Base-by-base conservation (phyloP, 495 filamentous ascomycete genomes). In the Talaromyces thailandensis region DNA sequence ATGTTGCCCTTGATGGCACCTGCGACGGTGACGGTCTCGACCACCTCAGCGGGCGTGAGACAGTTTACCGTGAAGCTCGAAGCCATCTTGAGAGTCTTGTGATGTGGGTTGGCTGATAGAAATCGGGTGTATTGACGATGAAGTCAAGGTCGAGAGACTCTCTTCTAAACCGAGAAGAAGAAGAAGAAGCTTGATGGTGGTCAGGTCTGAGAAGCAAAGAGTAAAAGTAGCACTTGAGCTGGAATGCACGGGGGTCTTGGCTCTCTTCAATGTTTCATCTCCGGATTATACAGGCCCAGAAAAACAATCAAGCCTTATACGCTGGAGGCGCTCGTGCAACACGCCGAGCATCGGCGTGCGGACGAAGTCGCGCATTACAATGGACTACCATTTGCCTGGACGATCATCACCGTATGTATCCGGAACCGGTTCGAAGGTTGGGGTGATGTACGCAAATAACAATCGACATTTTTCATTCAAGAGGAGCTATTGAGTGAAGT, bases 1-100 rank as follows among this genome's bases (percentile, higher is more conserved):
- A 80, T 83, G 55, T 78, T 74, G 14, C 80, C 81, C 64, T 83
- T 84, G 50, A 71, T 70, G 53, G 68, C 73, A 0, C 82, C 83
- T 12, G 75, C 65, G 16, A 74, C 73, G 1, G 75, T 73, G 56
- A 82, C 68, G 14, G 77, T 64, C 67, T 80, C 79, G 18, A 76
- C 69, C 26, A 80, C 78, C 69, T 83, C 76, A 21, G 65, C 59
- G 2, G 79, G 73, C 3, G 78, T 76, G 66, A 79, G 77, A 0
- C 79, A 65, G 53, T 77, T 74, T 28, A 79, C 71, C 5, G 62
- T 64, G 61, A 71, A 66, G 11, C 6, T 65, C 14, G 51, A 55
- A 25, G 51, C 24, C 51, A 55, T 55, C 12, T 55, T 28, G 21
- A 55, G 18, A 52, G 1, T 1, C 23, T 6, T 26, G 0, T 16